Base-by-base conservation (phyloP, 2,329 filamentous ascomycete species). In the Tolypocladium album region DNA sequence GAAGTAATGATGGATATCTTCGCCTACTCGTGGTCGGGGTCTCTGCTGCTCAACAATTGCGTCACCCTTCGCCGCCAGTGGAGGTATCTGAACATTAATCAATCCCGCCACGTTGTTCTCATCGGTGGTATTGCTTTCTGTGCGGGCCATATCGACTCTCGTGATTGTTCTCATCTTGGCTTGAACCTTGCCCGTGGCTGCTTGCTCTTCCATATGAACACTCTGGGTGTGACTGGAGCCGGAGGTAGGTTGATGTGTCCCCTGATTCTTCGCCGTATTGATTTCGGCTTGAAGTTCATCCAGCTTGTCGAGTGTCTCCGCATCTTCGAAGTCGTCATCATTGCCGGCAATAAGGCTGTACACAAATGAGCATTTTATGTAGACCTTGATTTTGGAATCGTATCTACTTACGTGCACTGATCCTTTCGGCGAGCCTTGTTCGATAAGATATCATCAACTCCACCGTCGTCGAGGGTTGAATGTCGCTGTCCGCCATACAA, bases 1-100 rank as follows among this genome's bases (percentile, higher is more conserved):
- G 43, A 75, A 70, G 62, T 73, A 75, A 39, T 61, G 65, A 38
- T 69, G 65, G 58, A 75, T 75, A 20, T 65, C 66, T 53, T 67
- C 64, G n/a, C 61, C 60, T 31, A 59, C 60, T 20, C 59, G 61
- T 36, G 40, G 42, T 55, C 57, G 61, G 50, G 55, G 61, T 56
- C 45, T 61, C 60, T 38, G 45, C 56, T 45, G 36, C 11, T 55
- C 60, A 17, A 22, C 57, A 57, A 50, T n/a, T 15, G 20, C 4
- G 4, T 60, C 22, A 31, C 45, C 17, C 42, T 53, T 60, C n/a
- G 42, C 39, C 43, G 56, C 61, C 43, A 59, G 63, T 42, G 59
- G 61, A 22, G 65, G 62, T 58, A 74, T 63, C 40, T 65, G 63
- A 12, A 74, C 66, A n/a, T 65, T 61, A 27, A 71, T 42, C 40